phyloP scores from a whole-genome alignment of 2,329 filamentous ascomycete genomes.

The Hypoxylon sp. region DNA sequence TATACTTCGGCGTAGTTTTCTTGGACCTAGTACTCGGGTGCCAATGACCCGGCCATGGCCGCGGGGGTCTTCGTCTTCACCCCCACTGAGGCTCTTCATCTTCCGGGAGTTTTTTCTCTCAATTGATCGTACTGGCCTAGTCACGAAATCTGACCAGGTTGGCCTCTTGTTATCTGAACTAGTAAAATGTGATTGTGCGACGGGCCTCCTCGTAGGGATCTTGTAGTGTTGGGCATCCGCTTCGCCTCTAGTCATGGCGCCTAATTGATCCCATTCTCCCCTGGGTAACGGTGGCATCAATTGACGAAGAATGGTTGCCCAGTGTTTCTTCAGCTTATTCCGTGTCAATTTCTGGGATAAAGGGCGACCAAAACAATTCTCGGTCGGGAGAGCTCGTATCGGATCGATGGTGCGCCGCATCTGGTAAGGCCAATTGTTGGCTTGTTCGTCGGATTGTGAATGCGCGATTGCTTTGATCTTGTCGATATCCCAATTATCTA shows the following conservation, averaged over 20 bases:
- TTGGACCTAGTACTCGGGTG: constrained; percentile 55
- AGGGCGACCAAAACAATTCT: constrained; percentile 66
- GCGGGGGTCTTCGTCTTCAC: constrained; percentile 56
- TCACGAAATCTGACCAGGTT: constrained; percentile 63
- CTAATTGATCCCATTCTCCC: constrained; percentile 70
- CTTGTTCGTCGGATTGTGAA: constrained; percentile 59
- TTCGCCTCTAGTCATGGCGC: constrained; percentile 61
- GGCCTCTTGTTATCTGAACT: constrained; percentile 47
- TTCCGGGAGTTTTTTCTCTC: constrained; percentile 58
- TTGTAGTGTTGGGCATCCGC: constrained; percentile 56
- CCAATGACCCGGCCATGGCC: constrained; percentile 54
- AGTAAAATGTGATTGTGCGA: constrained; percentile 44
- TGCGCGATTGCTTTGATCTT: constrained; percentile 61
- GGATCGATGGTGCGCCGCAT: constrained; percentile 56
- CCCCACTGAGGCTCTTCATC: constrained; percentile 57
- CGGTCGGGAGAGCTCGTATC: constrained; percentile 56
- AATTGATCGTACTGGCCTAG: constrained; percentile 56
- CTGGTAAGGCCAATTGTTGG: constrained; percentile 47
- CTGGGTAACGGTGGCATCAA: constrained; percentile 68
- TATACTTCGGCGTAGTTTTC: constrained; percentile 63
- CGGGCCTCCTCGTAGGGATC: constrained; percentile 57
- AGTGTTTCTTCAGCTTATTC: constrained; percentile 65
- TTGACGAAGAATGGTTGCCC: constrained; percentile 61
- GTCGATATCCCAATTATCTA: constrained; percentile 65
- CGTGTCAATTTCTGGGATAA: constrained; percentile 57